Conservation (phyloP, 2,329 filamentous ascomycete genomes). For the Metarhizium brunneum region DNA sequence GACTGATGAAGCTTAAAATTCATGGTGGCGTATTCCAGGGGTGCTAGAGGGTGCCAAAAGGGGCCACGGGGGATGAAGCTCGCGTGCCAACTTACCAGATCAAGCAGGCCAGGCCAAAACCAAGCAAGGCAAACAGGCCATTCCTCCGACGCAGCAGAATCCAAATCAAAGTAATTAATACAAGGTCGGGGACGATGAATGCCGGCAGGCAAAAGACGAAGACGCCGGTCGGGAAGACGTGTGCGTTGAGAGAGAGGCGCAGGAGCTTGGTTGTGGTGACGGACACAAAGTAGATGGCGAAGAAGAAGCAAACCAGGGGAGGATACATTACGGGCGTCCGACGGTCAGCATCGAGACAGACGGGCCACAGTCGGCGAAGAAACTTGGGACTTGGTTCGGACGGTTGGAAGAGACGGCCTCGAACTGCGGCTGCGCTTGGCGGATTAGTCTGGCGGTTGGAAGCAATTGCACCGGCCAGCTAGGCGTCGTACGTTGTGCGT, state of each 20-base stretch:
- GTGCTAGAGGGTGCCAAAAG: constrained; percentile 1
- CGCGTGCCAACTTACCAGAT: constrained; percentile 16
- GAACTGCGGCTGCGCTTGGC: not conserved
- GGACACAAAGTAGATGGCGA: constrained; percentile 20
- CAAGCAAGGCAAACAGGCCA: constrained; percentile 12
- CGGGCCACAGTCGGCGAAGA: not conserved
- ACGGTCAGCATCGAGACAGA: constrained; percentile 3
- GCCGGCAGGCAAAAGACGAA: constrained; percentile 23
- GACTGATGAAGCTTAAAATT: not conserved
- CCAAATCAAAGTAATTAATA: constrained; percentile 15
- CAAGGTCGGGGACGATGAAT: constrained; percentile 19
- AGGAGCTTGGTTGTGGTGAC: constrained; percentile 18
- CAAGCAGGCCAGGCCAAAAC: constrained; percentile 13
- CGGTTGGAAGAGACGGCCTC: not conserved
- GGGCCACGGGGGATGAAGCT: not conserved
- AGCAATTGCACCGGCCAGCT: no score
- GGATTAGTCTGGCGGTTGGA: no score
- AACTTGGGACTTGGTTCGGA: not conserved
- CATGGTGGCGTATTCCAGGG: not conserved
- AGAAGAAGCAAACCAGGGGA: constrained; percentile 17
- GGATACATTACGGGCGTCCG: constrained; percentile 7
- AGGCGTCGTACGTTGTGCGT: no score
- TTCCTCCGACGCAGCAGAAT: constrained; percentile 16
- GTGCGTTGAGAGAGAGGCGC: constrained; percentile 17
- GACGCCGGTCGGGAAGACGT: constrained; percentile 15